Percentiles rank a stretch among this genome's conserved stretches.
These are phyloP conservation scores for Moesziomyces sp. DNA, from an alignment of 1,284 basidiomycete genomes.

Conservation along the genomic window DNA sequence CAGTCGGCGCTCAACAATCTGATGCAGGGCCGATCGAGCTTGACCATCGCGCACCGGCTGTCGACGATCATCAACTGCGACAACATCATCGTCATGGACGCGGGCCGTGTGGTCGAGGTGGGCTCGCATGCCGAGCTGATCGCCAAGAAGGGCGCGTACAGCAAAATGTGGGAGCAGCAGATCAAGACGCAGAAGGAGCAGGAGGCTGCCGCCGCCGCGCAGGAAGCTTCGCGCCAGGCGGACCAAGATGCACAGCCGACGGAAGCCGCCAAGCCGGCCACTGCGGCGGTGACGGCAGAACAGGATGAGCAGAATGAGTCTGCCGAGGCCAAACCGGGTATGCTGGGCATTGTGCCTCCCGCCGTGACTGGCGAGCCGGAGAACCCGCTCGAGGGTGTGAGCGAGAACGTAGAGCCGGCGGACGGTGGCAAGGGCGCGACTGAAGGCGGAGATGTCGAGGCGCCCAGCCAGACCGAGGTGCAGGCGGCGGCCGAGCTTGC, in stretches of 20 bases:
- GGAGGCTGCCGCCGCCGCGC: conserved; percentile 47
- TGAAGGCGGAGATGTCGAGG: conserved; percentile 7
- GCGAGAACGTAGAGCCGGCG: background rate
- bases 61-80: conserved; percentile 67
- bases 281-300: background rate
- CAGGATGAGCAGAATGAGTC: background rate
- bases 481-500: conserved; percentile 20
- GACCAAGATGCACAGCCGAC: conserved; percentile 10
- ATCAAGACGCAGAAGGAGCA: conserved; percentile 66
- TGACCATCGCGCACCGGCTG: conserved; percentile 67
- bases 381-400: conserved; percentile 24
- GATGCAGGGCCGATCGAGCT: conserved; percentile 63
- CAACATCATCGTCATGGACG: conserved; percentile 61
- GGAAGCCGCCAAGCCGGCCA: background rate
- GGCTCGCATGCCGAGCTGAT: conserved; percentile 65
- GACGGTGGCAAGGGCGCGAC: background rate
- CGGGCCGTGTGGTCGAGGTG: conserved; percentile 55
- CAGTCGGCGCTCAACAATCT: conserved; percentile 62
- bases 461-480: conserved; percentile 18
- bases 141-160: conserved; percentile 52
- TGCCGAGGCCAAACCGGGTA: conserved; percentile 18
- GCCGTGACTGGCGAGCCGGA: conserved; percentile 36
- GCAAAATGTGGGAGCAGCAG: conserved; percentile 64
- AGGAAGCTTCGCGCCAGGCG: conserved; percentile 12
- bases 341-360: conserved; percentile 50